Evolutionary conservation across 371 early-diverging fungal species (phyloP), one percentile per base, ranked within the genome.

Genomic region (Lichtheimia hyalospora): DNA sequence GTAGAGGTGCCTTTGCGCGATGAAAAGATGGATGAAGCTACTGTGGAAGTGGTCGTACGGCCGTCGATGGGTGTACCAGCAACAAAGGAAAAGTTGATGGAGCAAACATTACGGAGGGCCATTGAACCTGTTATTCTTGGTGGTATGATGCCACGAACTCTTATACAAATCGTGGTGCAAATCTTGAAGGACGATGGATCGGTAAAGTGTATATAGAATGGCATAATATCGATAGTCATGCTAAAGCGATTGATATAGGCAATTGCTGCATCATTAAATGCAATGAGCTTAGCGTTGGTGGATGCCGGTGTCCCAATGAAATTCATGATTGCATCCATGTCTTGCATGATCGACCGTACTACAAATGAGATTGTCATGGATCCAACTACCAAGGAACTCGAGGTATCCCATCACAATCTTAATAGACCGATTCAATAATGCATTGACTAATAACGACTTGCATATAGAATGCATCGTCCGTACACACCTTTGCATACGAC

Each of bases 231-330:
- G 34, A 34, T 34, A 10, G 10, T 8, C 8, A 34, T 34, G 10
- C 34, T 34, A 4, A 25, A 43, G 3, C 16, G 18, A 16, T 18
- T 53, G 28, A 14, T 20, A n/a, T 61, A 86, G 89, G 79, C 87
- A 21, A 69, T 92, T 25, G 74, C 96, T 8, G 84, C 92, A 6
- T 86, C 92, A 0, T 83, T 95, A 40, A 96, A 96, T 66, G 95
- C 95, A 0, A 84, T 88, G 0, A 75, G 88, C 7, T 61, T 97
- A 63, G 96, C 96, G 0, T 81, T 97, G 23, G 58, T 97, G 54
- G 94, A 96, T 69, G 96, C 96, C 10, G 97, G 95, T 28, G 80
- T 96, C n/a, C 92, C 96, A 13, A 66, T 96, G 63, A 88, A 82
- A 48, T 71, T 80, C 10, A 83, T 92, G 62, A 76, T 86, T 2